Base-by-base conservation (phyloP, 768 basidiomycete species). In the Brasilioporus rufonigricans region DNA sequence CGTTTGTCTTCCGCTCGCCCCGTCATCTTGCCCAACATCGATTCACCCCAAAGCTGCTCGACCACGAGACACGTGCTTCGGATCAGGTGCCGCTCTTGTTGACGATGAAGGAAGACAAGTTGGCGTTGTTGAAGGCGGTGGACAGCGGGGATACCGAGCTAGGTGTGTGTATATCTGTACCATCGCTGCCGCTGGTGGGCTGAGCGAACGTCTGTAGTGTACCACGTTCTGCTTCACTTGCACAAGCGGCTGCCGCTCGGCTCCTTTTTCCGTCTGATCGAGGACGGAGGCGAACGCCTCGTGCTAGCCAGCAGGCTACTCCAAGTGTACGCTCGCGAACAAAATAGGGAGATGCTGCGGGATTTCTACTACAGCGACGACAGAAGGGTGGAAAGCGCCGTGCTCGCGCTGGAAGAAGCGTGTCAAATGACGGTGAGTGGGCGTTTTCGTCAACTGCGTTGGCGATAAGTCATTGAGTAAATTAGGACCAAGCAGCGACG, bases 321-420 rank as follows among this genome's bases (percentile, higher is more conserved):
- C 43, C 90, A 96, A 68, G 91, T 95, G 1, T 96, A 95, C 67
- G 93, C 91, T 1, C 76, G 89, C 36, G 91, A 94, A 67, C 93
- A 93, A 64, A 90, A 96, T 66, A 78, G 89, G 48, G 91, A 92
- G 59, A 89, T 98, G 84, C 75, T 98, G 8, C 79, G 93, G 16
- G 94, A 99, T 68, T 98, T 95, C 72, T 98, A 94, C 71, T 99
- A 96, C 65, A 96, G 96, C 33, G 97, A 99, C 63, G 97, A 98
- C 71, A 79, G 97, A 50, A 80, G 95, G 44, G 87, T 92, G 14
- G 97, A 98, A 67, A 96, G 89, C 70, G 97, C 94, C 0, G 80
- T 89, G n/a, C 73, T 98, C 4, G 88, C 84, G 35, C 72, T 99
- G 21, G 91, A 91, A 41, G 97, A 98, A 69, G 88, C 92, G 8